Evolutionary conservation across 1,284 basidiomycete species (phyloP), one percentile per base, ranked within the genome.

Genomic region (Microstroma glucosiphilum): DNA sequence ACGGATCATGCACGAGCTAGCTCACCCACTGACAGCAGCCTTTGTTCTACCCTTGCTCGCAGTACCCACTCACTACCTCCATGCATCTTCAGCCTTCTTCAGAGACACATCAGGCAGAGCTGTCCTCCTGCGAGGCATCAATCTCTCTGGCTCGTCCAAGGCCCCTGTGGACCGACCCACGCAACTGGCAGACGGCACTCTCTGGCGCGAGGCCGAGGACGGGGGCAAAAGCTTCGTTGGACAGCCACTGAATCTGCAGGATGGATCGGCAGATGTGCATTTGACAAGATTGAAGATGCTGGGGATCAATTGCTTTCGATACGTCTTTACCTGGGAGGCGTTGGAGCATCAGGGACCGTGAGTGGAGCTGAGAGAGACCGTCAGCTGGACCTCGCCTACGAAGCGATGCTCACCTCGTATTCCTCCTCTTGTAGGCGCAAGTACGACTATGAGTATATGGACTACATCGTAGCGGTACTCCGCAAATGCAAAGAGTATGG

Each of bases 221-320:
- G 92, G 90, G 40, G 85, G 85, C 1, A 82, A 85, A 64, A 86
- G 82, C 64, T 97, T 93, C 71, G 78, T 89, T 2, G 87, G 87
- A 0, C 83, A 88, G 56, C 91, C 92, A 0, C 82, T 97, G 40
- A 86, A 89, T 70, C 65, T 73, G 25, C 87, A 91, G 25, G 88
- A 92, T 75, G 89, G 89, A 19, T 86, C 86, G 1, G 91, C 88
- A 4, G 89, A 97, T 80, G 83, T 89, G n/a, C 94, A 98, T 74
- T 83, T 97, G 1, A 85, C 88, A 4, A 83, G 94, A 17, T 81
- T 98, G 19, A 83, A 85, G 63, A 88, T 89, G 0, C 97, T 93
- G 93, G 94, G 94, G 0, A 97, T 92, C 82, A 97, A 96, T 79
- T 84, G 89, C 79, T 80, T 97, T n/a, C 83, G 94, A 59, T 96